Evolutionary conservation across 1,284 basidiomycete genomes (phyloP).

Genomic region (Cryptococcus sp.): DNA sequence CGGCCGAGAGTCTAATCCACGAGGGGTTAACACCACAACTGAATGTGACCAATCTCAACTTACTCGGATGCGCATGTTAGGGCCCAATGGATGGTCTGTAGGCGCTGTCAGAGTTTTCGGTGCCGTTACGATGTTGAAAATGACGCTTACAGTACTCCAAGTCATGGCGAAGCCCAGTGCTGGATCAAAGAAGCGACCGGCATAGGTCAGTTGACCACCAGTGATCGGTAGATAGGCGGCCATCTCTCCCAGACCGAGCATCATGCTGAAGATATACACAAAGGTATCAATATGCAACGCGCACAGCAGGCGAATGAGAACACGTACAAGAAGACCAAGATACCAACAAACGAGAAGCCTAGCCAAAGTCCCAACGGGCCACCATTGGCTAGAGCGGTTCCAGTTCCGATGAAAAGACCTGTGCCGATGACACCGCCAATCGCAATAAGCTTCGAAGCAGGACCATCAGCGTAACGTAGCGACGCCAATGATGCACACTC

Average conservation of each 20-base stretch:
- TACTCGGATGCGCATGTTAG: constrained; percentile 44
- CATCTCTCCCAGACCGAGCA: constrained; percentile 29
- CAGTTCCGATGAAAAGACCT: constrained; percentile 55
- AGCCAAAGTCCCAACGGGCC: constrained; percentile 52
- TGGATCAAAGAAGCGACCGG: constrained; percentile 72
- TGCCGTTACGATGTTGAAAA: no score
- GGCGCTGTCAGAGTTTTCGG: no score
- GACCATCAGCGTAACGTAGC: not conserved
- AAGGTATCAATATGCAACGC: not conserved
- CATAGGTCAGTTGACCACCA: constrained; percentile 72
- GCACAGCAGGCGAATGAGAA: not conserved
- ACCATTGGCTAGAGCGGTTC: constrained; percentile 50
- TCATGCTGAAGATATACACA: constrained; percentile 8
- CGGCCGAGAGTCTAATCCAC: constrained; percentile 18
- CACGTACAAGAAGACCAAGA: constrained; percentile 26
- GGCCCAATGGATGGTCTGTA: constrained; percentile 11
- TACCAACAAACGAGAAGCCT: constrained; percentile 35
- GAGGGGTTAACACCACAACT: not conserved
- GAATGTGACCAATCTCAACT: constrained; percentile 59
- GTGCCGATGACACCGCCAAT: constrained; percentile 23
- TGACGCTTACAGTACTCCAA: constrained; percentile 38
- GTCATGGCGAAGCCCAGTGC: constrained; percentile 75
- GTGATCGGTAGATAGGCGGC: constrained; percentile 46
- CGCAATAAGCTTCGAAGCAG: constrained; percentile 8
- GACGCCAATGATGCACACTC: not conserved